Conservation (phyloP, 2,329 filamentous ascomycete species). For the Sarocladiaceae sp. region DNA sequence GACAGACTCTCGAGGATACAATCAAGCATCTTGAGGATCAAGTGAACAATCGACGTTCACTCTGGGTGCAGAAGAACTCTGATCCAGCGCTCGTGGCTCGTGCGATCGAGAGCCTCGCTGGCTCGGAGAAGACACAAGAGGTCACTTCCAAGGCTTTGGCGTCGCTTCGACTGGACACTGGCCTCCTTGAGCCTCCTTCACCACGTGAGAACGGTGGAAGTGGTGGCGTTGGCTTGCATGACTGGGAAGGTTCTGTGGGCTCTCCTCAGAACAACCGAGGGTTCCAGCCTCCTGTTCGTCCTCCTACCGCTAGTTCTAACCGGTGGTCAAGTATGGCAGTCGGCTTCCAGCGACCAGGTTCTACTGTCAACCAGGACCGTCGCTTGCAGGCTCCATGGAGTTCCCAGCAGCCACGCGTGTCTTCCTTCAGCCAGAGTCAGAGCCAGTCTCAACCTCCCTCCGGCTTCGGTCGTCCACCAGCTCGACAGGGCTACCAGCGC, state of each 20-base stretch:
- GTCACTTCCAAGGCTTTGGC: conserved; percentile 22
- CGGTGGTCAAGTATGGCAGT: neutral
- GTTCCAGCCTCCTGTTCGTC: neutral
- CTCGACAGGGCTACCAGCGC: conserved; percentile 6
- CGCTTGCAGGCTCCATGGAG: neutral
- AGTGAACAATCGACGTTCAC: conserved; percentile 28
- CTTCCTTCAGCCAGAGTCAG: neutral
- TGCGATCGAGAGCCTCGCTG: conserved; percentile 27
- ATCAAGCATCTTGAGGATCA: conserved; percentile 31
- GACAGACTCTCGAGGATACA: conserved; percentile 26
- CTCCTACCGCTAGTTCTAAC: neutral
- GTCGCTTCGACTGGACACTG: conserved; percentile 17
- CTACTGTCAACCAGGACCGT: neutral
- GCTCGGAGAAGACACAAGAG: conserved; percentile 23
- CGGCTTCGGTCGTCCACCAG: neutral
- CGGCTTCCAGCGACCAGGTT: neutral
- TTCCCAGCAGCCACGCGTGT: neutral
- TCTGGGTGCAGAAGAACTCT: conserved; percentile 31
- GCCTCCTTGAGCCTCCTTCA: neutral
- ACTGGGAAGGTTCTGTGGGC: neutral
- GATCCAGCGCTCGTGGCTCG: conserved; percentile 25
- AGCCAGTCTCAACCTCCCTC: neutral
- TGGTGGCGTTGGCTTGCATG: neutral
- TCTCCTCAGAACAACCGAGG: neutral
- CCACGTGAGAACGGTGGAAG: neutral